Evolutionary conservation across 1,284 basidiomycete genomes (phyloP), one percentile per base, ranked within the genome.

Genomic region (Rhodotorula sp.): DNA sequence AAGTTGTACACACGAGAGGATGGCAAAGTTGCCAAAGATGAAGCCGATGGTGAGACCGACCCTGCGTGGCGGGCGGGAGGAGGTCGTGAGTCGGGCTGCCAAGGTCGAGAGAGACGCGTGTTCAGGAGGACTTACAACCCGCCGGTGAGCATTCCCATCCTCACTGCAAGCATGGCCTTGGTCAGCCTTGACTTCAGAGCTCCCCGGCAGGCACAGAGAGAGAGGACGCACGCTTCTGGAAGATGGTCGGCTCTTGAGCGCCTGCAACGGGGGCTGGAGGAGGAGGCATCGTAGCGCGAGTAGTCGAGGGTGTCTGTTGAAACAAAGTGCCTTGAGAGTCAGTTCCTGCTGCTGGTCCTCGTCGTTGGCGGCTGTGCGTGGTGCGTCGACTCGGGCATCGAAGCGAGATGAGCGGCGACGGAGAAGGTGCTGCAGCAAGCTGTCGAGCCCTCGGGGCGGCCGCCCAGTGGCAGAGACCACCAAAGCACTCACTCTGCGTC

Each of bases 41-140:
- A 97, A 95, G n/a, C 93, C 93, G 79, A 95, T 95, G 50, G 93
- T 95, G 62, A 95, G 85, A 45, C 93, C 93, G 69, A 95, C 93
- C 34, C 67, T 70, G 55, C 34, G 54, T 10, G 63, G 55, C 48
- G 10, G 31, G 34, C 34, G 34, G 19, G 19, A 52, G 57, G 12
- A 31, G 48, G 18, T 18, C 31, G 54, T 47, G 52, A 12, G 23
- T 54, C 34, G 31, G 12, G 50, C 48, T n/a, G 34, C 34, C 34
- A 34, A 12, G 28, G n/a, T 16, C 18, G 57, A 28, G 38, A 57
- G 38, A 55, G 31, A n/a, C 49, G 21, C 10, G 45, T 45, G 19
- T 6, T 16, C n/a, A 5, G 3, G 31, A 21, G 8, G 15, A 31
- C 66, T 6, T 26, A 67, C 67, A 69, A 50, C 16, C 63, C 67